These are phyloP conservation scores for Oropetium thomaeum DNA, from an alignment of 176 grass and related monocot species.

Conservation along the genomic window DNA sequence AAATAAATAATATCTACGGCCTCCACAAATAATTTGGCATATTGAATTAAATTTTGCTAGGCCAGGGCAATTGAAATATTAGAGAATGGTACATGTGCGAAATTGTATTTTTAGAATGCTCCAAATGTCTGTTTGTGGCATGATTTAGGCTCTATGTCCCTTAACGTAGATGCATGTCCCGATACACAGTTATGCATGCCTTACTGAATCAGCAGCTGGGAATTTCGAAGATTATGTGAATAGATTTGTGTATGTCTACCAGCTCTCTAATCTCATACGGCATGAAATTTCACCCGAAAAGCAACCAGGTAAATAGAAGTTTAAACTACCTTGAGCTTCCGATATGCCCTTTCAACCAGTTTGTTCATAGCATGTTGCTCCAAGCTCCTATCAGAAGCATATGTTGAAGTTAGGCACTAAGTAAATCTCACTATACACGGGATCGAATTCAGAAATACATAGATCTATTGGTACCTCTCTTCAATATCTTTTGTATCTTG, in stretches of 20 bases:
- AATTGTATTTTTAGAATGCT: not conserved
- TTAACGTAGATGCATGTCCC: not conserved
- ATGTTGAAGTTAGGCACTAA: constrained; percentile 30
- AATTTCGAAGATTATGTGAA: not conserved
- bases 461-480: constrained; percentile 54
- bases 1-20: not conserved
- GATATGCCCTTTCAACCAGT: constrained; percentile 68
- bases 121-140: not conserved
- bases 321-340: constrained; percentile 61
- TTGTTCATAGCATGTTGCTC: constrained; percentile 80
- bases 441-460: constrained; percentile 15
- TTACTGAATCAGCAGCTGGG: not conserved
- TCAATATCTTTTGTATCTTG: constrained; percentile 62
- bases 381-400: constrained; percentile 50
- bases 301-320: constrained; percentile 13
- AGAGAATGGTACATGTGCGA: not conserved
- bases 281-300: not conserved
- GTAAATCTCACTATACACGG: constrained; percentile 14
- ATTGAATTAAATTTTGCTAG: not conserved
- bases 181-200: not conserved
- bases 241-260: not conserved
- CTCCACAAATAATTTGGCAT: constrained; percentile 1
- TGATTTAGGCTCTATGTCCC: not conserved
- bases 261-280: not conserved
- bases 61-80: not conserved